A percentile compares a stretch with the other conserved stretches of the same genome.
Conservation (phyloP, 345 rosid genomes). For the Brassica rapa region DNA sequence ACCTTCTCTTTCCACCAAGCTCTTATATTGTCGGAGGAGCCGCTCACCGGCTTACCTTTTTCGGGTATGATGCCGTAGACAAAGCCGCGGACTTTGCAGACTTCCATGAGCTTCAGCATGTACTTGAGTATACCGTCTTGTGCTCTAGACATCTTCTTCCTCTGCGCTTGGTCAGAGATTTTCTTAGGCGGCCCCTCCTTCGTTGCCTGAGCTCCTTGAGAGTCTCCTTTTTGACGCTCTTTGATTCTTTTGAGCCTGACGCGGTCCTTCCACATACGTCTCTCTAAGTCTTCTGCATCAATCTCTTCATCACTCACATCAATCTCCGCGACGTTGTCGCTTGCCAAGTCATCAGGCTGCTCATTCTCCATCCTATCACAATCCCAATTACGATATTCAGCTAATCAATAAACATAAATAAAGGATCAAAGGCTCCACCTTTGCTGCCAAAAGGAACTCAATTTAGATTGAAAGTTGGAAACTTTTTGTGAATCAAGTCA, state of each 20-base stretch:
- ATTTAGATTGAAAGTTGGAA: not conserved
- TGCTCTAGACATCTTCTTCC: conserved; percentile 99
- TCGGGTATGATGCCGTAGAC: conserved; percentile 98
- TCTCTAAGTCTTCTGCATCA: conserved; percentile 79
- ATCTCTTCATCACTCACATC: conserved; percentile 99
- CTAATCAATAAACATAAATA: not conserved
- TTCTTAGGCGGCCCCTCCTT: conserved; percentile 61
- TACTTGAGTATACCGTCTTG: conserved; percentile 99
- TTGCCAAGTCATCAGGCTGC: conserved; percentile 63
- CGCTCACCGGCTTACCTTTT: conserved; percentile 94
- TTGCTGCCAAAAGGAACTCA: not conserved
- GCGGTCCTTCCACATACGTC: conserved; percentile 96
- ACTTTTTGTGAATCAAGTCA: not conserved
- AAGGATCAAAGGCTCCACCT: not conserved
- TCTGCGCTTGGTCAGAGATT: conserved; percentile 85
- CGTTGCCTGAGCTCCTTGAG: conserved; percentile 58
- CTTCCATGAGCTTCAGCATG: conserved; percentile 98
- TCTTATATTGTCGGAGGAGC: conserved; percentile 90
- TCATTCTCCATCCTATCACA: conserved; percentile 41
- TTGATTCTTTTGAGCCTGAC: conserved; percentile 83
- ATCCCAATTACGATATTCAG: conserved; percentile 12
- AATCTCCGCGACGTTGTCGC: conserved; percentile 79
- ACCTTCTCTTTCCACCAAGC: conserved; percentile 99
- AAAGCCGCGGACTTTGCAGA: conserved; percentile 94
- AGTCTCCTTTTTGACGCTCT: conserved; percentile 67